Percentiles rank a stretch among this genome's conserved stretches.
Evolutionary conservation across 2,329 filamentous ascomycete species (phyloP).

Genomic region (Aspergillus novofumigatus): DNA sequence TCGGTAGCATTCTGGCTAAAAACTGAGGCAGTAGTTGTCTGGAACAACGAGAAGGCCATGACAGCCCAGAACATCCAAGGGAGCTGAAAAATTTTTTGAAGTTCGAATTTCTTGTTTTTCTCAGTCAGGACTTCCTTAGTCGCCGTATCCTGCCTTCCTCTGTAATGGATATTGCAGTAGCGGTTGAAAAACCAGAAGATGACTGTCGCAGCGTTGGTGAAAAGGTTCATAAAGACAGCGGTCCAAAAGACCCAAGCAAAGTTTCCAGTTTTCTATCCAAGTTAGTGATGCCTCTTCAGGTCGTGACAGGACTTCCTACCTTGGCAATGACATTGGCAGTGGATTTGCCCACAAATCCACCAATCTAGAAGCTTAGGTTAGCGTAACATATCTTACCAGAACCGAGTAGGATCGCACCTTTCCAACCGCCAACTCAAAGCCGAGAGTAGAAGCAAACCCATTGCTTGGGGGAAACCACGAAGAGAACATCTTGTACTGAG

Average conservation of each 20-base stretch:
- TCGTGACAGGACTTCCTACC: conserved; percentile 13
- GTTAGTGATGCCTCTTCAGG: conserved; percentile 4
- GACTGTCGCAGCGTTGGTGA: conserved; percentile 54
- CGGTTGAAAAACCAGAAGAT: conserved; percentile 55
- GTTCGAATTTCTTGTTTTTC: conserved; percentile 55
- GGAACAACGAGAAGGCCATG: conserved; percentile 53
- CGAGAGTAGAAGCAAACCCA: conserved; percentile 60
- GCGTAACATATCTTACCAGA: background rate
- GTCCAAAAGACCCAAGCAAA: conserved; percentile 62
- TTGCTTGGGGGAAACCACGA: conserved; percentile 61
- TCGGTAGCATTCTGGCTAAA: conserved; percentile 59
- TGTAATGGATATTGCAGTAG: conserved; percentile 48
- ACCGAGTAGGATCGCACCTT: conserved; percentile 32
- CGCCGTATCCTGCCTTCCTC: conserved; percentile 49
- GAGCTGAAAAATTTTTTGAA: conserved; percentile 52
- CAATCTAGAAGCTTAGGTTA: conserved; percentile 36
- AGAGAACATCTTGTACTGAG: conserved; percentile 62
- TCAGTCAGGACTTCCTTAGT: conserved; percentile 59
- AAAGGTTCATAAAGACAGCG: conserved; percentile 62
- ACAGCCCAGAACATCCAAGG: conserved; percentile 60
- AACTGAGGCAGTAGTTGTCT: conserved; percentile 53
- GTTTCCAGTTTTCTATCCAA: conserved; percentile 48
- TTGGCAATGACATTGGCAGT: conserved; percentile 57
- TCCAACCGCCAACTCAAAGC: conserved; percentile 57
- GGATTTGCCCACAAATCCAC: conserved; percentile 57